These are phyloP conservation scores for Aspergillus uvarum DNA, from an alignment of 2,329 filamentous ascomycete genomes.

Conservation along the genomic window DNA sequence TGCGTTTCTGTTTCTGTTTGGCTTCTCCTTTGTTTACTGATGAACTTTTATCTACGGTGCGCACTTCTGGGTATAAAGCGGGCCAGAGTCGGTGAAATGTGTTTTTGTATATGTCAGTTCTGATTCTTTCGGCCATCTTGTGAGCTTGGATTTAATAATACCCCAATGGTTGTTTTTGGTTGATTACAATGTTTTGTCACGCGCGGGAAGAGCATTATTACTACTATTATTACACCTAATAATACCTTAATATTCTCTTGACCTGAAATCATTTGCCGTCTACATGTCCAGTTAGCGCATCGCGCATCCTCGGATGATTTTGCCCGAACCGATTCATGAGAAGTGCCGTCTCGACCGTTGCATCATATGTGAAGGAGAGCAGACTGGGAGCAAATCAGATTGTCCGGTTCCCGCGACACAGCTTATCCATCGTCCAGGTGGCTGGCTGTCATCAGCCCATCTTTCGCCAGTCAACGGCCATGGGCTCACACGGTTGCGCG, in stretches of 20 bases:
- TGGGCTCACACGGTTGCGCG: conserved; percentile 14
- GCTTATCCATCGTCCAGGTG: conserved; percentile 13
- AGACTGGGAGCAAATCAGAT: neutral
- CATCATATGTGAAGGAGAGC: neutral
- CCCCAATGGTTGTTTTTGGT: conserved; percentile 17
- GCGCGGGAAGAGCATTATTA: conserved; percentile 1
- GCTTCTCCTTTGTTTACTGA: conserved; percentile 2
- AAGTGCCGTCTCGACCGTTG: neutral
- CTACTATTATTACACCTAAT: conserved; percentile 1
- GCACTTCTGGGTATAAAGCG: conserved; percentile 16
- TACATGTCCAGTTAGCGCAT: neutral
- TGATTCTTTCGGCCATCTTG: conserved; percentile 5
- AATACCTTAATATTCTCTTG: neutral
- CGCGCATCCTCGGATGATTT: neutral
- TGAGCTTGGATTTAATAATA: conserved; percentile 25
- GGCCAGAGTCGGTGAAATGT: conserved; percentile 8
- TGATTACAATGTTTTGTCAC: conserved; percentile 1
- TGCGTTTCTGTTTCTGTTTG: conserved; percentile 5
- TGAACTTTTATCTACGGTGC: conserved; percentile 1
- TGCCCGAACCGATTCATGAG: neutral
- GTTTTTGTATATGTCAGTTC: conserved; percentile 15
- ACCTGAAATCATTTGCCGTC: no score
- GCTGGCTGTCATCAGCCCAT: conserved; percentile 18
- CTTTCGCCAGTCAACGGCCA: conserved; percentile 3
- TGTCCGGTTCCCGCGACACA: conserved; percentile 3